Percentiles rank a stretch among this genome's conserved stretches.
phyloP scores from a whole-genome alignment of 1,139 yeast species.

The Saccharomyces pastorianus region DNA sequence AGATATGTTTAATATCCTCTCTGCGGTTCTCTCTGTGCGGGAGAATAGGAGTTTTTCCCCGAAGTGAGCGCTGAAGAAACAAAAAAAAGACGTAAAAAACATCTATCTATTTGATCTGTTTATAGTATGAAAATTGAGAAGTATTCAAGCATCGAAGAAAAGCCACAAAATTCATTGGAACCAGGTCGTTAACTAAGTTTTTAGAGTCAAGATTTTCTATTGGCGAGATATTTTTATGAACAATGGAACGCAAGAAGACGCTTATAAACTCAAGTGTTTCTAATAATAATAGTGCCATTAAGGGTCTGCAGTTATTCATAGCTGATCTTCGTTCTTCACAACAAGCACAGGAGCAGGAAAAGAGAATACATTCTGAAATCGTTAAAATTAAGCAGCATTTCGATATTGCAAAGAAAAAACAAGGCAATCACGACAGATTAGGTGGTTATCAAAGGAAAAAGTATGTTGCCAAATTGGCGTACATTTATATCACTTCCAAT shows the following conservation, averaged over 20 bases:
- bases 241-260: slow-evolving; percentile 17
- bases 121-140: neutral
- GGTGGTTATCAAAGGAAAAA: slow-evolving; percentile 80
- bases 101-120: neutral
- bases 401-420: slow-evolving; percentile 22
- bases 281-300: slow-evolving; percentile 24
- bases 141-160: neutral
- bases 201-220: neutral
- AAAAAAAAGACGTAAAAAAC: neutral
- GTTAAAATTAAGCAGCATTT: slow-evolving; percentile 76
- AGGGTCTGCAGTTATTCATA: slow-evolving; percentile 58
- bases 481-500: slow-evolving; percentile 50
- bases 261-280: slow-evolving; percentile 8
- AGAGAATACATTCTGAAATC: slow-evolving; percentile 71
- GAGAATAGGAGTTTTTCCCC: neutral
- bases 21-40: neutral
- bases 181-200: neutral
- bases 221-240: neutral
- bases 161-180: neutral
- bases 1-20: neutral
- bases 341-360: slow-evolving; percentile 67
- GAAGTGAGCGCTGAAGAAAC: neutral
- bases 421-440: slow-evolving; percentile 30
- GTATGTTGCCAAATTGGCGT: slow-evolving; percentile 72
- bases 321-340: slow-evolving; percentile 68